phyloP scores from a whole-genome alignment of 352 stramenopile species.

The Globisporangium carolinianum region DNA sequence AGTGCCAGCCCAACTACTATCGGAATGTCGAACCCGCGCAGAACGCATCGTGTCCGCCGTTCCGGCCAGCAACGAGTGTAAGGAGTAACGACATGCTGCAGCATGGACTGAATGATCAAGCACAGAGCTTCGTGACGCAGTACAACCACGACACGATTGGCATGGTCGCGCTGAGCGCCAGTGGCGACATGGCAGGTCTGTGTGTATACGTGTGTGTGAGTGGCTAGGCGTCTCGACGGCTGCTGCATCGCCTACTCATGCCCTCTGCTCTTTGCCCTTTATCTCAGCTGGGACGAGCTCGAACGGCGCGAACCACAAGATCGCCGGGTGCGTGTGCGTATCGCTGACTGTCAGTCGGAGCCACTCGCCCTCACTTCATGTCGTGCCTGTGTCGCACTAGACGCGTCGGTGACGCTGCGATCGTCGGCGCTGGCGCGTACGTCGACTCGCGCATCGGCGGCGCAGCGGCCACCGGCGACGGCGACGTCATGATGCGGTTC shows the following conservation, averaged over 20 bases:
- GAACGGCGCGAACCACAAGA: constrained; percentile 88
- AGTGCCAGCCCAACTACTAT: constrained; percentile 90
- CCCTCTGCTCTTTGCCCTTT: too few species aligned
- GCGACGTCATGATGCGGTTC: constrained; percentile 92
- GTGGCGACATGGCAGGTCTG: constrained; percentile 53
- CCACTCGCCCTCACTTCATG: not conserved
- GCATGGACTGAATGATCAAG: not conserved
- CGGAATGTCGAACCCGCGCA: constrained; percentile 68
- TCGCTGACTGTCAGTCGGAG: too few species aligned
- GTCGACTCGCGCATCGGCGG: constrained; percentile 77
- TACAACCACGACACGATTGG: constrained; percentile 90
- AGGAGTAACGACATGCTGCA: not conserved
- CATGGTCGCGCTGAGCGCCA: constrained; percentile 66
- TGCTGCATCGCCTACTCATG: not conserved
- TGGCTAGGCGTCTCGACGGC: not conserved
- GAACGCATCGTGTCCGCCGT: constrained; percentile 75
- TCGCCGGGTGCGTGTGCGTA: constrained; percentile 48
- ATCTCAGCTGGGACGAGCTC: constrained; percentile 73
- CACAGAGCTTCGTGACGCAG: constrained; percentile 32
- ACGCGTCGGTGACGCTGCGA: constrained; percentile 82
- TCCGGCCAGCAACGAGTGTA: constrained; percentile 30
- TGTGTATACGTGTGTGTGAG: constrained; percentile 3
- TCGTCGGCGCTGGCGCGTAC: constrained; percentile 83
- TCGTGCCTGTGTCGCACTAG: constrained; percentile 15
- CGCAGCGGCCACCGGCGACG: constrained; percentile 82